phyloP scores from a whole-genome alignment of 306 rosid genomes.

The Adenanthera pavonina region DNA sequence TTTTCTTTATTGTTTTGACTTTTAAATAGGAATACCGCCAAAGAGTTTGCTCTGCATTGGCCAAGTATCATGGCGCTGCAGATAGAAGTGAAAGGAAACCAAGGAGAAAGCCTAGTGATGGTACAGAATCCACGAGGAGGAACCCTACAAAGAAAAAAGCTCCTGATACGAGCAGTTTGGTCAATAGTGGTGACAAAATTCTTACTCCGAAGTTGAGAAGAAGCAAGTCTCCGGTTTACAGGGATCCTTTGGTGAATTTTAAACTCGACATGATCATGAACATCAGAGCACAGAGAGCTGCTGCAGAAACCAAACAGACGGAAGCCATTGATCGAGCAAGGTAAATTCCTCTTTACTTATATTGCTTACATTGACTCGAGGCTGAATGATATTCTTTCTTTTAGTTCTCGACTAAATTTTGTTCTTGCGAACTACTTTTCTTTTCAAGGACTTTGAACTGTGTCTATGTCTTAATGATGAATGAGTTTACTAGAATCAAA shows the following conservation, averaged over 20 bases:
- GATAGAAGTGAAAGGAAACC: constrained; percentile 55
- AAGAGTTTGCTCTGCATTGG: constrained; percentile 65
- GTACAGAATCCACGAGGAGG: constrained; percentile 41
- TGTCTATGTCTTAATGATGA: neutral
- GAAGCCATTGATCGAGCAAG: constrained; percentile 71
- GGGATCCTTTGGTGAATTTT: constrained; percentile 66
- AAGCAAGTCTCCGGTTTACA: constrained; percentile 54
- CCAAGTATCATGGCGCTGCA: constrained; percentile 53
- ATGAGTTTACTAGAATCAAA: constrained; percentile 1
- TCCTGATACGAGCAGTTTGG: constrained; percentile 21
- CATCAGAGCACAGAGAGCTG: constrained; percentile 65
- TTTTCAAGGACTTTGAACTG: neutral
- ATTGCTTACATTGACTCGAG: neutral
- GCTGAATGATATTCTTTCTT: neutral
- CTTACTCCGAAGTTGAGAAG: constrained; percentile 40
- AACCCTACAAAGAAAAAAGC: constrained; percentile 43
- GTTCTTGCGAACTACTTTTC: neutral
- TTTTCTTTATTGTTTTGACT: constrained; percentile 33
- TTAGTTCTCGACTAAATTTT: neutral
- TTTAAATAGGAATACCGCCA: constrained; percentile 55
- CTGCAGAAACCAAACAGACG: constrained; percentile 55
- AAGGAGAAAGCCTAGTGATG: constrained; percentile 47
- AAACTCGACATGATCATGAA: constrained; percentile 73
- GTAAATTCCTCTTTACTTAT: constrained; percentile 40
- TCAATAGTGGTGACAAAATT: constrained; percentile 26